These are phyloP conservation scores for Malus fusca DNA, from an alignment of 306 rosid genomes.

Conservation along the genomic window DNA sequence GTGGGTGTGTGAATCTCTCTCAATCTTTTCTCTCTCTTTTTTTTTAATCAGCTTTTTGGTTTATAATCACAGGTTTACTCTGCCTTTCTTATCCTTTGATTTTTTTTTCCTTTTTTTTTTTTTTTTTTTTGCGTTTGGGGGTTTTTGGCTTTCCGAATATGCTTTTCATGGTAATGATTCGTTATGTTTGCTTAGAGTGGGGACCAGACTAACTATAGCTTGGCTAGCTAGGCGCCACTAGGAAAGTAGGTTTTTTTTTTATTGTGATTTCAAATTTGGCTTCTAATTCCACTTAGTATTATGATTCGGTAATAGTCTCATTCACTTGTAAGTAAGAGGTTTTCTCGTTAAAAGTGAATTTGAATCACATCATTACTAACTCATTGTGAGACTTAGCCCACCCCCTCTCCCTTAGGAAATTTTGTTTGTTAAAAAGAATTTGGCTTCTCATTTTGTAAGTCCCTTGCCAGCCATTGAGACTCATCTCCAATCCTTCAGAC, in stretches of 20 bases:
- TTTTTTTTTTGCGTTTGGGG: background rate
- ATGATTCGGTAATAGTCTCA: rapidly evolving
- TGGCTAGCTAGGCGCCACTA: background rate
- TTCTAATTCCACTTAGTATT: too few relatives aligned
- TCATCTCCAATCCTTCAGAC: too few relatives aligned
- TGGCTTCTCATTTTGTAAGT: too few relatives aligned
- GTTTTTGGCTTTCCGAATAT: background rate
- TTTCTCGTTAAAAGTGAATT: too few relatives aligned
- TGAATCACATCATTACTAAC: too few relatives aligned
- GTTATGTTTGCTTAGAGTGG: background rate
- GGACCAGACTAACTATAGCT: background rate
- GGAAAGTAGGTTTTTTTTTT: background rate
- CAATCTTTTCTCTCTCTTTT: background rate
- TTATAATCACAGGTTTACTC: background rate
- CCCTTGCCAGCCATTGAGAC: too few relatives aligned
- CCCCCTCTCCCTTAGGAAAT: too few relatives aligned
- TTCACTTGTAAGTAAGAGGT: too few relatives aligned
- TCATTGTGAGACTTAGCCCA: too few relatives aligned
- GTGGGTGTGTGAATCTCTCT: conserved; percentile 1
- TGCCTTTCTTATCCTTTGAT: background rate
- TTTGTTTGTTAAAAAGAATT: too few relatives aligned
- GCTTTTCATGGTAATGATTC: background rate
- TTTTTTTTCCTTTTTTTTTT: background rate
- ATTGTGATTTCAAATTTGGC: background rate
- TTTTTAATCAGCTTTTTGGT: background rate